phyloP scores from a whole-genome alignment of 106 monocot species.

The Acorus calamus region DNA sequence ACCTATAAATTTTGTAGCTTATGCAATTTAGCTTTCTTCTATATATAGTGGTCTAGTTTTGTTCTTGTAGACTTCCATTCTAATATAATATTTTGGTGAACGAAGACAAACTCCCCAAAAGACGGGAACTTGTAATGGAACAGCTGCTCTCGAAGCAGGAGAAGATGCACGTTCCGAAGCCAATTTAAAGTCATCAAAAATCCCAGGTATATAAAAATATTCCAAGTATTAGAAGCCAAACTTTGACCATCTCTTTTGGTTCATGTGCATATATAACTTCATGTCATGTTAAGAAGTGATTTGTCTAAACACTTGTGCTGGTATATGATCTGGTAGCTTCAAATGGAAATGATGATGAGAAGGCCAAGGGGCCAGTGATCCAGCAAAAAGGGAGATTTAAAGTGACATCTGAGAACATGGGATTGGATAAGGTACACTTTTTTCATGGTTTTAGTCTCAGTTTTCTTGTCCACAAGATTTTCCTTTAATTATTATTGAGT shows the following conservation, averaged over 20 bases:
- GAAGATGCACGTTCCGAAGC: conserved; percentile 20
- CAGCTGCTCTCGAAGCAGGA: conserved; percentile 3
- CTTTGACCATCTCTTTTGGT: background rate
- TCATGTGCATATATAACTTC: background rate
- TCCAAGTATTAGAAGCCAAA: too few species aligned
- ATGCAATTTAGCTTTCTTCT: background rate
- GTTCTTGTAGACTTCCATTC: background rate
- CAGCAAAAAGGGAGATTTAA: conserved; percentile 92
- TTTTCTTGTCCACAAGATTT: background rate
- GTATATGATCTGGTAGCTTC: conserved; percentile 8
- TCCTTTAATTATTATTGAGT: background rate
- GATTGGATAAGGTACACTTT: conserved; percentile 51
- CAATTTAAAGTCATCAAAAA: conserved; percentile 28
- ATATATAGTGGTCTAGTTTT: background rate
- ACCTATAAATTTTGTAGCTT: too few species aligned
- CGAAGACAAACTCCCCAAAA: conserved; percentile 18
- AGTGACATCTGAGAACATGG: conserved; percentile 76
- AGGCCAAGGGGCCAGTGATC: conserved; percentile 46
- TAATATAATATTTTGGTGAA: conserved; percentile 13
- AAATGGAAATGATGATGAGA: conserved; percentile 47
- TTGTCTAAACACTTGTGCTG: background rate
- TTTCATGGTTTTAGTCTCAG: background rate
- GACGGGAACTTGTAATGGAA: conserved; percentile 14
- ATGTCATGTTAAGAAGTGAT: background rate
- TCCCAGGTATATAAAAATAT: conserved; percentile 21